Evolutionary conservation across 2,329 filamentous ascomycete genomes (phyloP).

Genomic region (Plenodomus lindquistii): DNA sequence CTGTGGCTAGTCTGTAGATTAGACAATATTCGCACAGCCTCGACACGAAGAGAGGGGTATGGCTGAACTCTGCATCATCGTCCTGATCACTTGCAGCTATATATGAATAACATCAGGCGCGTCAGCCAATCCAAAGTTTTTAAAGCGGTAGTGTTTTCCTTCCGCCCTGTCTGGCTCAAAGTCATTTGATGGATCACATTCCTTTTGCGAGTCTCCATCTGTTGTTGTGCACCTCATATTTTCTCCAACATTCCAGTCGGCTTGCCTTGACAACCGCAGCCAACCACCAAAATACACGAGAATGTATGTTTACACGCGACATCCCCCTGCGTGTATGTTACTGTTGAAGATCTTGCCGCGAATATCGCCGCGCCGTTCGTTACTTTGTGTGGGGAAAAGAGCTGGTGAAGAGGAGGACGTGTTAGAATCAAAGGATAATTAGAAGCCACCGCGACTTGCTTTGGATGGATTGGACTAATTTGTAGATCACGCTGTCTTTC

Average conservation of each 20-base stretch:
- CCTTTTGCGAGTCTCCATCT: conserved; percentile 14
- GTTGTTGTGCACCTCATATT: conserved; percentile 38
- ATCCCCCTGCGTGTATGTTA: neutral
- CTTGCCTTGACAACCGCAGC: conserved; percentile 41
- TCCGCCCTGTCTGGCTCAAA: neutral
- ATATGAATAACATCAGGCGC: neutral
- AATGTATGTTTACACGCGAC: conserved; percentile 35
- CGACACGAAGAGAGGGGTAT: no score
- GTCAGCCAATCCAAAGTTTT: neutral
- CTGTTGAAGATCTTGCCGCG: conserved; percentile 1
- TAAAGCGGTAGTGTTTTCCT: neutral
- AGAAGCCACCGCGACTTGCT: neutral
- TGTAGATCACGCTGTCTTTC: neutral
- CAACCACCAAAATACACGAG: conserved; percentile 33
- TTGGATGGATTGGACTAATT: neutral
- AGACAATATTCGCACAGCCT: neutral
- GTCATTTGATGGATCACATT: conserved; percentile 21
- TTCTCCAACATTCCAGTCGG: conserved; percentile 40
- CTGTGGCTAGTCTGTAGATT: neutral
- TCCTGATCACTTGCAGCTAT: neutral
- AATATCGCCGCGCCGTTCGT: conserved; percentile 24
- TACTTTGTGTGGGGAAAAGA: conserved; percentile 4
- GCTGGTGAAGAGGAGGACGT: conserved; percentile 23
- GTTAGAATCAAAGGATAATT: conserved; percentile 1
- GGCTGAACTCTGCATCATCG: neutral